These are phyloP conservation scores for Pichia membranifaciens DNA, from an alignment of 805 yeast genomes.

Conservation along the genomic window DNA sequence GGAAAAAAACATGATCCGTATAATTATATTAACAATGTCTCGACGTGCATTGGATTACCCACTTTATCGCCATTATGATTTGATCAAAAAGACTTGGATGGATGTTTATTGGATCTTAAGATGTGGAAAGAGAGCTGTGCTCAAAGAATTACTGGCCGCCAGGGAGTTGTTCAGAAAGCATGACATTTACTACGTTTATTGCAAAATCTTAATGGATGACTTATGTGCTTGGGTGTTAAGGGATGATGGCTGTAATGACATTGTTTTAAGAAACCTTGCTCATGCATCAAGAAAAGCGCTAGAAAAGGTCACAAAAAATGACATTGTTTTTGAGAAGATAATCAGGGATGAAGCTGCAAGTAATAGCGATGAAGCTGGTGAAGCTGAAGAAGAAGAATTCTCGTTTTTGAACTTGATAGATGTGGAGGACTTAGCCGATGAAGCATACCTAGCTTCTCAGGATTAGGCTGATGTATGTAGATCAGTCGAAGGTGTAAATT, in stretches of 20 bases:
- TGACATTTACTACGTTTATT: constrained; percentile 80
- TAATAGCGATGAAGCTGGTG: constrained; percentile 33
- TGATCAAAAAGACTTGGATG: constrained; percentile 61
- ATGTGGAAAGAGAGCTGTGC: constrained; percentile 62
- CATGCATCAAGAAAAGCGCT: constrained; percentile 52
- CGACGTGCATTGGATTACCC: constrained; percentile 79
- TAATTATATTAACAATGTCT: constrained; percentile 53
- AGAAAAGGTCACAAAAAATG: constrained; percentile 34
- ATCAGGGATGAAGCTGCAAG: constrained; percentile 35
- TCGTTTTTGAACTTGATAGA: constrained; percentile 45
- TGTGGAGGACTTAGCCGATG: constrained; percentile 54
- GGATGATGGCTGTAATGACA: constrained; percentile 51
- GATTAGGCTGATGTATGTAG: too few species aligned
- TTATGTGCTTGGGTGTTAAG: constrained; percentile 66
- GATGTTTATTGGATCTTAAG: constrained; percentile 62
- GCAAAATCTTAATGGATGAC: constrained; percentile 71
- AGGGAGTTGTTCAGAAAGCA: constrained; percentile 76
- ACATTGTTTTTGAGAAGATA: constrained; percentile 52
- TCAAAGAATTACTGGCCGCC: constrained; percentile 52
- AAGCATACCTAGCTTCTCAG: constrained; percentile 22
- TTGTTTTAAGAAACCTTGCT: constrained; percentile 54
- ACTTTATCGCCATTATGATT: constrained; percentile 61
- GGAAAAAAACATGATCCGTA: constrained; percentile 38
- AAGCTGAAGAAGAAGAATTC: constrained; percentile 32
- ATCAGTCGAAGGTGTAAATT: too few species aligned